A percentile compares a stretch with the other conserved stretches of the same genome.
phyloP scores from a whole-genome alignment of 2,329 filamentous ascomycete species.

The Didymella exigua region DNA sequence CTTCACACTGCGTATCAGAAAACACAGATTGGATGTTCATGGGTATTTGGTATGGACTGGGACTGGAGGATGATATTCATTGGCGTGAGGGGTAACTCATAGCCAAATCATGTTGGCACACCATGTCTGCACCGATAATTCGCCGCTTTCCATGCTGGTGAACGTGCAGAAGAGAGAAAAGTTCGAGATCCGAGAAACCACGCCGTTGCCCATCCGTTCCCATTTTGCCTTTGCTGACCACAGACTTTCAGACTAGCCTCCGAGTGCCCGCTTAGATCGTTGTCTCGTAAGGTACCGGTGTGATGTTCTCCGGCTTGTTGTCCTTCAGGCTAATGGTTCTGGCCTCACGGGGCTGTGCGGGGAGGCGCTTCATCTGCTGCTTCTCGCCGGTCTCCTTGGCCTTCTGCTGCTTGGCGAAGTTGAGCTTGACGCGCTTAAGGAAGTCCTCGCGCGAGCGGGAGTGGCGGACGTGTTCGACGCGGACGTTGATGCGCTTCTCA shows the following conservation, averaged over 20 bases:
- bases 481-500: constrained; percentile 99
- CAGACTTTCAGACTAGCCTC: constrained; percentile 26
- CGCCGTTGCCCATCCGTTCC: constrained; percentile 49
- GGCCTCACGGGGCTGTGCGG: constrained; percentile 77
- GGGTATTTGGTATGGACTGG: constrained; percentile 20
- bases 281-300: constrained; percentile 95
- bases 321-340: constrained; percentile 79
- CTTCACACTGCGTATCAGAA: not conserved
- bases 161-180: constrained; percentile 49
- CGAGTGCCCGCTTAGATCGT: constrained; percentile 74
- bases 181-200: constrained; percentile 49
- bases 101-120: constrained; percentile 42
- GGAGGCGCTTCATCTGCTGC: constrained; percentile 91
- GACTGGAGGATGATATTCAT: constrained; percentile 41
- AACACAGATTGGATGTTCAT: constrained; percentile 8
- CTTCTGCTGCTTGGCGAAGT: constrained; percentile 89
- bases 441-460: constrained; percentile 98
- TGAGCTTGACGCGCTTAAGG: constrained; percentile 93
- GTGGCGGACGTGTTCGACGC: constrained; percentile 93
- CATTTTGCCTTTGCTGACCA: constrained; percentile 39
- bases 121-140: constrained; percentile 44
- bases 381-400: constrained; percentile 87
- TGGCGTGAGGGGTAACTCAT: constrained; percentile 45
- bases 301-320: constrained; percentile 88
- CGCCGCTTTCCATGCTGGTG: constrained; percentile 47